Base-by-base conservation (phyloP, 345 rosid species). In the Durio zibethinus region DNA sequence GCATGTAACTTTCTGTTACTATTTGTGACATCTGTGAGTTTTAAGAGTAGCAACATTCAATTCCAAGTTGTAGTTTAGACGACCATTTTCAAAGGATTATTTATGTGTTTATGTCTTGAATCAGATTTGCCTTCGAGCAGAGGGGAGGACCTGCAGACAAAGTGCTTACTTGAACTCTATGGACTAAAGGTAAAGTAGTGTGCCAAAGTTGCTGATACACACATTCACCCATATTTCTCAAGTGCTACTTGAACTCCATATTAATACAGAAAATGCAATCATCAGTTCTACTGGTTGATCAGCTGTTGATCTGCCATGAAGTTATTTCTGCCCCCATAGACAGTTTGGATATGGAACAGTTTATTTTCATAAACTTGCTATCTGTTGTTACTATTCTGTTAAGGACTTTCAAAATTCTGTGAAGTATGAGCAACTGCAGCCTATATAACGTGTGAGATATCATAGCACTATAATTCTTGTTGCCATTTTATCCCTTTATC, bases 61-160 rank as follows among this genome's bases (percentile, higher is more conserved):
- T 45, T 68, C 25, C 38, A 25, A 45, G 73, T 74, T 23, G 27
- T n/a, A 33, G 64, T 60, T 75, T 75, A 12, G 61, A 27, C 14
- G 23, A 59, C 50, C 43, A 11, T 6, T 50, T 23, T 53, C 73
- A 47, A 75, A 67, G 56, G 45, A 31, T 68, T 68, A 54, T 78
- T 80, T 50, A 74, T 33, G 48, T 62, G 40, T 74, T 72, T 79
- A 67, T 81, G 47, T 85, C 79, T 77, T 80, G 47, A 80, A 43
- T 81, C 91, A 96, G 99, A 89, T 61, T 81, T 96, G 85, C 98
- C 99, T 80, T 89, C 97, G 72, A 90, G 81, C 77, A 86, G 93
- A 88, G 97, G 99, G 62, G 97, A 93, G 72, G 98, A 96, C 66
- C 83, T 96, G 85, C 98, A 93, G 90, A 82, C 89, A 48, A 96